Conservation (phyloP, 495 filamentous ascomycete species). For the Saxophila tyrrhenica region DNA sequence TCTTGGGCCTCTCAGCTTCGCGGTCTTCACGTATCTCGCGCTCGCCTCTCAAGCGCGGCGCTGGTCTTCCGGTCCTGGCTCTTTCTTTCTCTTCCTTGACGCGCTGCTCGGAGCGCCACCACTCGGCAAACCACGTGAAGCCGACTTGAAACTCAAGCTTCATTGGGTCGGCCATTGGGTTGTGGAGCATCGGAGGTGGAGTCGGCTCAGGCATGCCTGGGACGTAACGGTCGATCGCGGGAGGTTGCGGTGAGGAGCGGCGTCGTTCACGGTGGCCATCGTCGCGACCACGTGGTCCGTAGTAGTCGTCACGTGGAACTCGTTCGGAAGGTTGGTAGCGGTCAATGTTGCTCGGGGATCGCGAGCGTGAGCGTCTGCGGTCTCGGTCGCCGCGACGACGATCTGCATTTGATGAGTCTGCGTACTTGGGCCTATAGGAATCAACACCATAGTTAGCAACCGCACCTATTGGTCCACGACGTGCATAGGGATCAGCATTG, state of each 20-base stretch:
- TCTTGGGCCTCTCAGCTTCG: slow-evolving; percentile 76
- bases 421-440: no score
- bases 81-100: slow-evolving; percentile 84
- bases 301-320: slow-evolving; percentile 53
- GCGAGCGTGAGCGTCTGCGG: slow-evolving; percentile 35
- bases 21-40: slow-evolving; percentile 75
- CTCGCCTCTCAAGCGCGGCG: slow-evolving; percentile 54
- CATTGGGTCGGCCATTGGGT: slow-evolving; percentile 71
- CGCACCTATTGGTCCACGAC: slow-evolving; percentile 13
- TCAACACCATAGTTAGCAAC: background rate
- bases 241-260: slow-evolving; percentile 47
- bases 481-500: slow-evolving; percentile 10
- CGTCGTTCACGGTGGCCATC: slow-evolving; percentile 45
- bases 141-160: slow-evolving; percentile 86
- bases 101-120: slow-evolving; percentile 79
- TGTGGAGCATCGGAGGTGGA: slow-evolving; percentile 45
- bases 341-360: slow-evolving; percentile 36
- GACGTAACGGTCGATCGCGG: slow-evolving; percentile 90
- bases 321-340: slow-evolving; percentile 35
- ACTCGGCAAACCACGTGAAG: slow-evolving; percentile 93
- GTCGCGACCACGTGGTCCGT: slow-evolving; percentile 50
- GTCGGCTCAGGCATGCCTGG: slow-evolving; percentile 62
- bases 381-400: slow-evolving; percentile 40
- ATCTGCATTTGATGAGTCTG: slow-evolving; percentile 25
- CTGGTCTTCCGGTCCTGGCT: slow-evolving; percentile 56